These are phyloP conservation scores for Solanum hybrid DNA, from an alignment of 305 asterid genomes.

Conservation along the genomic window DNA sequence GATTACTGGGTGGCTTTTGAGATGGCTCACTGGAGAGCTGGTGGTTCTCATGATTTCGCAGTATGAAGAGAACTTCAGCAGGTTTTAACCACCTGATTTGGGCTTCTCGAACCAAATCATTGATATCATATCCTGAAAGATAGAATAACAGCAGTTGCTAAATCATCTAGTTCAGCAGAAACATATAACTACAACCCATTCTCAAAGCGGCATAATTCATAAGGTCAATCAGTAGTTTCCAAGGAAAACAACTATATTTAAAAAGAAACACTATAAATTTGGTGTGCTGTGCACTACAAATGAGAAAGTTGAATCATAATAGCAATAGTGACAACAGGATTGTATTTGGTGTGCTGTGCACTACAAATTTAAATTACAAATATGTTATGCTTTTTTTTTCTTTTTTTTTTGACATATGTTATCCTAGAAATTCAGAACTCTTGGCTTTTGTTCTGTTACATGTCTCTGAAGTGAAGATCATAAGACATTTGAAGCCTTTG, in stretches of 20 bases:
- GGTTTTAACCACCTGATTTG: slow-evolving; percentile 91
- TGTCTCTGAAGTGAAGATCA: neutral
- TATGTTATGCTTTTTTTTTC: neutral
- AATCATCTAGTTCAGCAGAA: neutral
- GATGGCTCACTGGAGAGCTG: slow-evolving; percentile 64
- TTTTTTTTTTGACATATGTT: neutral
- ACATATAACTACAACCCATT: neutral
- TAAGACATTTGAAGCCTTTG: neutral
- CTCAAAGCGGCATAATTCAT: neutral
- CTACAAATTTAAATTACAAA: neutral
- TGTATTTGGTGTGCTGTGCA: neutral
- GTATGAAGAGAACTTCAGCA: slow-evolving; percentile 62
- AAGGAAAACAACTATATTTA: neutral
- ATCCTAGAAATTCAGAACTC: neutral
- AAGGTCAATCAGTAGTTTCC: neutral
- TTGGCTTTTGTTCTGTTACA: neutral
- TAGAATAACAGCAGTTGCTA: neutral
- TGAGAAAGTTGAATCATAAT: neutral
- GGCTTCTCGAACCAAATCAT: slow-evolving; percentile 69
- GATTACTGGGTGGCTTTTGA: slow-evolving; percentile 65
- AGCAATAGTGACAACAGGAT: neutral
- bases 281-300: neutral
- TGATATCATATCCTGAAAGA: slow-evolving; percentile 53
- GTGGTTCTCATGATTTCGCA: slow-evolving; percentile 58
- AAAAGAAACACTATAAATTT: neutral